Percentiles rank a stretch among this genome's conserved stretches.
Evolutionary conservation across 768 basidiomycete species (phyloP).

Genomic region (Boletus reticulatus): DNA sequence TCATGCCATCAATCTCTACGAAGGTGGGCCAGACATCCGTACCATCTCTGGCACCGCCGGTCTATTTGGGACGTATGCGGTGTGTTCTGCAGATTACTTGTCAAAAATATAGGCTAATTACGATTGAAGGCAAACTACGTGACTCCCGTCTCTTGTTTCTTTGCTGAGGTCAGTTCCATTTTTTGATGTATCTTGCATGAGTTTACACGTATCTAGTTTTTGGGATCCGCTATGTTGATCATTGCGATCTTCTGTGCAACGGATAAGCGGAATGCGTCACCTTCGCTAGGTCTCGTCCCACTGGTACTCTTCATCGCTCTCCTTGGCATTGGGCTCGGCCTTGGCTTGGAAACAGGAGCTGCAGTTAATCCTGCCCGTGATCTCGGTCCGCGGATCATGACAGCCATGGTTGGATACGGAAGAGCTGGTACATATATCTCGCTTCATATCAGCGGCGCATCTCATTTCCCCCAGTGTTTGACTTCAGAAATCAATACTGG

Average conservation of each 20-base stretch:
- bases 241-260: slow-evolving; percentile 51
- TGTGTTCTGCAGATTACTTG: slow-evolving; percentile 26
- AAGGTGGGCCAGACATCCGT: slow-evolving; percentile 54
- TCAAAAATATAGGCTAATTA: slow-evolving; percentile 7
- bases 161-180: slow-evolving; percentile 36
- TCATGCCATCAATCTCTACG: slow-evolving; percentile 63
- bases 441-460: not conserved
- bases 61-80: slow-evolving; percentile 62
- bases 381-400: slow-evolving; percentile 65
- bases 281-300: slow-evolving; percentile 51
- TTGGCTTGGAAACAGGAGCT: slow-evolving; percentile 67
- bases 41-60: slow-evolving; percentile 55
- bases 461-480: slow-evolving; percentile 16
- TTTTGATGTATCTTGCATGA: not conserved
- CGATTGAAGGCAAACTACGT: slow-evolving; percentile 38
- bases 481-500: slow-evolving; percentile 61
- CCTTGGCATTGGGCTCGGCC: slow-evolving; percentile 54
- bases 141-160: slow-evolving; percentile 44
- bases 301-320: slow-evolving; percentile 54
- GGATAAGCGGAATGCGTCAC: slow-evolving; percentile 51
- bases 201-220: slow-evolving; percentile 38
- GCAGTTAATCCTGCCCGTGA: slow-evolving; percentile 74
- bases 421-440: slow-evolving; percentile 38
- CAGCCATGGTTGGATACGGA: slow-evolving; percentile 74
- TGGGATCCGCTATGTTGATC: slow-evolving; percentile 53